These are phyloP conservation scores for Aegle marmelos DNA, from an alignment of 345 rosid species.

Conservation along the genomic window DNA sequence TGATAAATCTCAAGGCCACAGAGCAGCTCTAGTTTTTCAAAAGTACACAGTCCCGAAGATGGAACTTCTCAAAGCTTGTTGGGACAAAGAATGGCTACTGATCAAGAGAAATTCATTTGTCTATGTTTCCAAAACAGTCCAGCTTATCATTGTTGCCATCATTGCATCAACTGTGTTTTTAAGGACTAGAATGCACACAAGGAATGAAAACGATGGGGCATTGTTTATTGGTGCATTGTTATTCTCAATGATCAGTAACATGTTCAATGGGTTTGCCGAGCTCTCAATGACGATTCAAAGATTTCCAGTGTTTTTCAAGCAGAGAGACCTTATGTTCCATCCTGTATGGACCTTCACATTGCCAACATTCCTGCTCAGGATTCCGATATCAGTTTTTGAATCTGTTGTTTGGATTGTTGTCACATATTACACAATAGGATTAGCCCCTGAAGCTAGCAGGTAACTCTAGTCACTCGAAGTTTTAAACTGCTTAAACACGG, in stretches of 20 bases:
- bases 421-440: slow-evolving; percentile 68
- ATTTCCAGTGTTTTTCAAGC: slow-evolving; percentile 92
- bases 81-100: slow-evolving; percentile 78
- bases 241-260: slow-evolving; percentile 56
- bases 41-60: slow-evolving; percentile 52
- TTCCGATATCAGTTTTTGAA: slow-evolving; percentile 77
- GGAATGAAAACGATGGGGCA: slow-evolving; percentile 49
- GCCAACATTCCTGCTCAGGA: slow-evolving; percentile 56
- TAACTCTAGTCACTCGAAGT: slow-evolving; percentile 15
- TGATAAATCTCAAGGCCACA: slow-evolving; percentile 55
- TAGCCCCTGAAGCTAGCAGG: slow-evolving; percentile 78
- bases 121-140: slow-evolving; percentile 69
- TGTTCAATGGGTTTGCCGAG: slow-evolving; percentile 91
- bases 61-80: slow-evolving; percentile 68
- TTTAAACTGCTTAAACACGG: background rate
- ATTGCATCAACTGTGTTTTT: slow-evolving; percentile 60
- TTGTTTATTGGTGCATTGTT: slow-evolving; percentile 46
- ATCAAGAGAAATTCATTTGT: slow-evolving; percentile 64
- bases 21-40: slow-evolving; percentile 63
- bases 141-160: slow-evolving; percentile 56
- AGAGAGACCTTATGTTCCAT: slow-evolving; percentile 76
- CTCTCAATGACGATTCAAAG: slow-evolving; percentile 63
- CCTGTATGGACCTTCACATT: slow-evolving; percentile 85
- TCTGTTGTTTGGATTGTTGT: slow-evolving; percentile 58
- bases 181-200: slow-evolving; percentile 53